Conservation (phyloP, 2,329 filamentous ascomycete species). For the Chrysoporthe deuterocubensis region DNA sequence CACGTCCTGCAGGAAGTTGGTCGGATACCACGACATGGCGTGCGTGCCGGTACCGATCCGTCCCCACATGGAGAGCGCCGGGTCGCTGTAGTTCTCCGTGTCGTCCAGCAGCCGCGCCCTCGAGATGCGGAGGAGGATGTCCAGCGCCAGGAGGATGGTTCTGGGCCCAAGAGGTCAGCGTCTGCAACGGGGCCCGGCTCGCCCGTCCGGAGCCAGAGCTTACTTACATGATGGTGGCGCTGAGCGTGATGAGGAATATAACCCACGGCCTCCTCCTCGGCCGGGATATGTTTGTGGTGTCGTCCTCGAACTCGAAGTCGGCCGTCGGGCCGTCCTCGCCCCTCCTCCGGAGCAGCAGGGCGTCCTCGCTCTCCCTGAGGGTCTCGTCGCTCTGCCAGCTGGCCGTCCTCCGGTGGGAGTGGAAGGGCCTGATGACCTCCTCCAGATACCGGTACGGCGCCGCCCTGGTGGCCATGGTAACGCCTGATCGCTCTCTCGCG, state of each 20-base stretch:
- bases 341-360: background rate
- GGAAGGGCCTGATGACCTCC: background rate
- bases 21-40: conserved; percentile 50
- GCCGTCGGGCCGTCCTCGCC: background rate
- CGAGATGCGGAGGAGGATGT: conserved; percentile 28
- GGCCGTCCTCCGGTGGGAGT: conserved; percentile 8
- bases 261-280: conserved; percentile 19
- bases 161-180: conserved; percentile 12
- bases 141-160: conserved; percentile 22
- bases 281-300: background rate
- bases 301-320: background rate
- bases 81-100: conserved; percentile 34
- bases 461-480: background rate
- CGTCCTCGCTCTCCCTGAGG: conserved; percentile 3
- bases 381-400: conserved; percentile 25
- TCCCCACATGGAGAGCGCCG: conserved; percentile 43
- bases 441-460: background rate
- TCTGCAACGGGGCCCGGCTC: background rate
- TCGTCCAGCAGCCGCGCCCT: conserved; percentile 18
- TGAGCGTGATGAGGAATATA: background rate
- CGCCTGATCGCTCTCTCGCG: background rate
- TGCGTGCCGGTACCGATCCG: conserved; percentile 42
- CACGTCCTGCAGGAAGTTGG: conserved; percentile 54
- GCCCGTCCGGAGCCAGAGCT: conserved; percentile 1
- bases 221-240: conserved; percentile 19